Evolutionary conservation across 352 stramenopile genomes (phyloP), one percentile per base, ranked within the genome.

Genomic region (Thalassiosira exigua): DNA sequence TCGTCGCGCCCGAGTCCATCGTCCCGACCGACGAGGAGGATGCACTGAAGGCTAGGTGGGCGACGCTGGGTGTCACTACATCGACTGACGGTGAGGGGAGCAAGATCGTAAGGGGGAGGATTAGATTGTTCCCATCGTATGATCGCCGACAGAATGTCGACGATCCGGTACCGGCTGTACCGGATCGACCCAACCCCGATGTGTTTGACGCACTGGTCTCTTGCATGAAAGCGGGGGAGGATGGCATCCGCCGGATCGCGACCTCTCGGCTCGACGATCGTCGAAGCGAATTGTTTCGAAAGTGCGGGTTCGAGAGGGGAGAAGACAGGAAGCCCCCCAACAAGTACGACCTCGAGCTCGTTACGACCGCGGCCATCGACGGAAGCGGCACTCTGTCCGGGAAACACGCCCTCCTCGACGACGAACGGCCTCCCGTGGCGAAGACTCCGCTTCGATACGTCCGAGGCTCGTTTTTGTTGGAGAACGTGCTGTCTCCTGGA

Each of bases 281-380:
- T 50, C 41, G 29, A 24, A 29, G 62, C 46, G 21, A 22, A 26
- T 67, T 59, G 9, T 79, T 79, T 54, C 60, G 70, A 46, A 19
- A 41, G 30, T 74, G 60, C 46, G 64, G 60, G n/a, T 58, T 61
- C 54, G 73, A 72, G 60, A 72, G 67, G 3, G 65, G 65, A 3
- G 11, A 3, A 7, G 73, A 81, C 51, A 66, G 65, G 32, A 64
- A 58, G 24, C 65, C 73, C 36, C 73, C 65, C 4, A 81, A 81
- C 58, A 61, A 72, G 26, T 51, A 81, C n/a, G 56, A 73, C 51
- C 62, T 79, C 27, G 70, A 74, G 19, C 32, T 75, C 1, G 22
- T 74, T 26, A 74, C 61, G 22, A 75, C 64, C n/a, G 21, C 64
- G 26, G 7, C 46, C 4, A 56, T 79, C 26, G 52, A 52, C 3